Conservation (phyloP, 2,329 filamentous ascomycete genomes). For the Colletotrichum coccodes region DNA sequence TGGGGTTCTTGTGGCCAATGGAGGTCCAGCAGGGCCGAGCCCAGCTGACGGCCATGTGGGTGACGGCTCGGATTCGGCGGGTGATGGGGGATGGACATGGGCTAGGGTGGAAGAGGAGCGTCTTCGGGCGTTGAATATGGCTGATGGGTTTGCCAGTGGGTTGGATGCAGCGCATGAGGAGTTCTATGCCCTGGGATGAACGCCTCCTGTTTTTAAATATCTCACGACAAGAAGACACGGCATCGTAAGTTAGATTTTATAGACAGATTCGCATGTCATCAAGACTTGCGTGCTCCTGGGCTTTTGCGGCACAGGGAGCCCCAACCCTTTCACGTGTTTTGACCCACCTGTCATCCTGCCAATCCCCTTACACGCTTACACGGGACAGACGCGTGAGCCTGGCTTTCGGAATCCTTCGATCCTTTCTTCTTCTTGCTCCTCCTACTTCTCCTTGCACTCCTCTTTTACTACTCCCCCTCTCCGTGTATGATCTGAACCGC, state of each 20-base stretch:
- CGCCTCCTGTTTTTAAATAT: background rate
- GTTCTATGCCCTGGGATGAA: slow-evolving; percentile 7
- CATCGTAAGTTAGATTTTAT: background rate
- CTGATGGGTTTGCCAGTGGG: slow-evolving; percentile 15
- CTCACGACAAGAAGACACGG: background rate
- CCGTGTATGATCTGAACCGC: too few species aligned
- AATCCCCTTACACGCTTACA: slow-evolving; percentile 18
- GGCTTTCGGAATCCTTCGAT: background rate
- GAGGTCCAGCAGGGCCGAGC: background rate
- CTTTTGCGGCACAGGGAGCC: background rate
- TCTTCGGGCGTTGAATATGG: slow-evolving; percentile 1
- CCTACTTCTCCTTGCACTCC: too few species aligned
- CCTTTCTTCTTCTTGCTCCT: background rate
- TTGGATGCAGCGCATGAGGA: slow-evolving; percentile 23
- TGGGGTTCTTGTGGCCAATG: slow-evolving; percentile 1
- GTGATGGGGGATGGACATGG: slow-evolving; percentile 19
- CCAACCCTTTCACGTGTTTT: background rate
- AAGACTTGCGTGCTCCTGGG: background rate
- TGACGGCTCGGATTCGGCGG: background rate
- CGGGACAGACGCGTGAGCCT: background rate
- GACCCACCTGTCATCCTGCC: background rate
- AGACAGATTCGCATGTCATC: background rate
- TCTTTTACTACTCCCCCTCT: too few species aligned
- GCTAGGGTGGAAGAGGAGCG: slow-evolving; percentile 23
- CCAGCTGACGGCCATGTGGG: background rate